Base-by-base conservation (phyloP, 768 basidiomycete genomes). In the Agrocybe chaxingu region DNA sequence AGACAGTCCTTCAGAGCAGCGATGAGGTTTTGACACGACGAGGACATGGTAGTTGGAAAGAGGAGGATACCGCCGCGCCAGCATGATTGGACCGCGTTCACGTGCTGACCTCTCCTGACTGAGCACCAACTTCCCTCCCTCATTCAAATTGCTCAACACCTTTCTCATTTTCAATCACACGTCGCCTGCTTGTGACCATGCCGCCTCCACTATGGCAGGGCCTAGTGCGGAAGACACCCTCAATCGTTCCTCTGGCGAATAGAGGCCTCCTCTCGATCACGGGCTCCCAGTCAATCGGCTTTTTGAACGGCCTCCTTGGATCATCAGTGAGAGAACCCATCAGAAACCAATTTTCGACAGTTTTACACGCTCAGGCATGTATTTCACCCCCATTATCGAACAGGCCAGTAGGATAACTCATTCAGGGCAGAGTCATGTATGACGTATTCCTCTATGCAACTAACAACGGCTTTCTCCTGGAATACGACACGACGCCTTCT, bases 361-460 rank as follows among this genome's bases (percentile, higher is more conserved):
- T 93, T 62, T 70, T 94, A 11, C 85, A 89, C 62, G 85, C 92
- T 46, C 89, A 92, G 76, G 90, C 82, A 66, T 55, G 77, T 63
- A 41, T 32, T 51, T 61, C 53, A 53, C 44, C 51, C 47, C 55
- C 45, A 44, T 49, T 35, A 30, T 51, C 33, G 47, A 24, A 50
- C 45, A 30, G 16, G 50, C 45, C 8, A 45, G 48, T 24, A 43
- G 55, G 43, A 57, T 35, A 45, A 50, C 11, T 61, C 46, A 19
- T 60, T 16, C 60, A 95, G 93, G 96, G 96, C 36, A 80, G 94
- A 63, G 83, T 98, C 30, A 72, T 97, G 41, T 86, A 93, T 62
- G 95, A 98, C 66, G 70, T 87, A 45, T 94, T 98, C 68, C 74
- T 97, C 54, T 90, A 92, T 65, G 82, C 86, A 10, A 71, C 75